A percentile compares a stretch with the other conserved stretches of the same genome.
Conservation (phyloP, 495 filamentous ascomycete species). For the Neurospora sp. region DNA sequence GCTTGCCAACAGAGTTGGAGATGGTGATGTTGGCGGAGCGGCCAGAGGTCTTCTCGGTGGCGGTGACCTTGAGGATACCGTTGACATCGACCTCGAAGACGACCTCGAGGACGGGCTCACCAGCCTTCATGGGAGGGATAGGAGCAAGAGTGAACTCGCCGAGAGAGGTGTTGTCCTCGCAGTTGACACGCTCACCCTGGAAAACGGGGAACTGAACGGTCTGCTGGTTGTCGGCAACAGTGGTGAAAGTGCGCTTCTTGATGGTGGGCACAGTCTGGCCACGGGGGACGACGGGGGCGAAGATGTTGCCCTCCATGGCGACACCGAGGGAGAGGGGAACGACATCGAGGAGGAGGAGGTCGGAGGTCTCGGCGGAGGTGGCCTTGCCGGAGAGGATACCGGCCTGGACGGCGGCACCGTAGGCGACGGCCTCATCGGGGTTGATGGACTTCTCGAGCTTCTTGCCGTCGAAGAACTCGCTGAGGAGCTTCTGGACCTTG, state of each 20-base stretch:
- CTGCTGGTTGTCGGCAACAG: conserved; percentile 90
- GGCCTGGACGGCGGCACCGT: conserved; percentile 97
- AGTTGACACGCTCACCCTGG: conserved; percentile 99
- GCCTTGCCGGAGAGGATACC: conserved; percentile 97
- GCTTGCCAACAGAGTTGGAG: conserved; percentile 98
- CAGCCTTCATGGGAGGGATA: conserved; percentile 95
- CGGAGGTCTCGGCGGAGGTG: conserved; percentile 87
- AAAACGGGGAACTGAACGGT: conserved; percentile 96
- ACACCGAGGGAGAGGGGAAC: conserved; percentile 97
- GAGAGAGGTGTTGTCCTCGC: conserved; percentile 97
- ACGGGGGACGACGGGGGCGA: conserved; percentile 88
- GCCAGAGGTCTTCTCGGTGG: conserved; percentile 97
- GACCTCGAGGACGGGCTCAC: conserved; percentile 93
- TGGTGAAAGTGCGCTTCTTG: conserved; percentile 96
- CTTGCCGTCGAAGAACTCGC: conserved; percentile 98
- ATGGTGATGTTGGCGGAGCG: conserved; percentile 99
- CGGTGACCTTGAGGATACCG: conserved; percentile 99
- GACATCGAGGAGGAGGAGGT: conserved; percentile 93
- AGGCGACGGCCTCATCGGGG: conserved; percentile 97
- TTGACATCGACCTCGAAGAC: conserved; percentile 99
- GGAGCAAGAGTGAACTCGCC: conserved; percentile 98
- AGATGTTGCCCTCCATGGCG: conserved; percentile 99
- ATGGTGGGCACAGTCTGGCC: conserved; percentile 86
- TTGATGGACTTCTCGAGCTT: conserved; percentile 99
- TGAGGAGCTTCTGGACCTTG: conserved; percentile 95